These are phyloP conservation scores for Lobosporangium transversale DNA, from an alignment of 192 early-diverging fungal species.

Conservation along the genomic window DNA sequence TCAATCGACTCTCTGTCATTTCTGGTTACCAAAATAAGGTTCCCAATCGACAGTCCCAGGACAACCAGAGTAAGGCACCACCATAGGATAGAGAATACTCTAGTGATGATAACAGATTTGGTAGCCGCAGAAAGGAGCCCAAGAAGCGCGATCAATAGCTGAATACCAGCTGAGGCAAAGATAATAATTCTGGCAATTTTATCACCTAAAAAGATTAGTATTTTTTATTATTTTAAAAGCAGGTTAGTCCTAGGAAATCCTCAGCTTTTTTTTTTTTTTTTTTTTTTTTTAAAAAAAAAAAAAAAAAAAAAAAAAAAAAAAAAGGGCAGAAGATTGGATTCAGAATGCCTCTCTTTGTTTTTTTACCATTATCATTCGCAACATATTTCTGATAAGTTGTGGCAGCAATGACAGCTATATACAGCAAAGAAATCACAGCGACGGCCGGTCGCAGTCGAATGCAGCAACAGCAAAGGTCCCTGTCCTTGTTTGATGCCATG, in stretches of 20 bases:
- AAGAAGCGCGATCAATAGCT: conserved; percentile 26
- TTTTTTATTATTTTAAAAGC: not conserved
- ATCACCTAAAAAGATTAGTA: conserved; percentile 19
- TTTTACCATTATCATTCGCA: conserved; percentile 37
- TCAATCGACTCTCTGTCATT: conserved; percentile 25
- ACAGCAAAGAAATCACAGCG: conserved; percentile 28
- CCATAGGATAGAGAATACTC: conserved; percentile 20
- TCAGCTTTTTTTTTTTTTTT: too few species aligned
- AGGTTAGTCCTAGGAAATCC: not conserved
- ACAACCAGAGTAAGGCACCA: conserved; percentile 33
- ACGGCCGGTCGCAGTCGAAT: conserved; percentile 28
- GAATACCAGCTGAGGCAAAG: conserved; percentile 22
- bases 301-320: not conserved
- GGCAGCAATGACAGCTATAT: conserved; percentile 28
- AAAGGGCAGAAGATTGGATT: not conserved
- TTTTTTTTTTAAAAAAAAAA: not conserved
- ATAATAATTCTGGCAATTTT: conserved; percentile 30
- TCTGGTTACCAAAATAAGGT: conserved; percentile 15
- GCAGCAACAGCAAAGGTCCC: conserved; percentile 50
- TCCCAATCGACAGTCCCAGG: conserved; percentile 34
- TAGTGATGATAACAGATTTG: conserved; percentile 33
- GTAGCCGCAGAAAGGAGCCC: conserved; percentile 32
- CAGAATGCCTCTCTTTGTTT: not conserved
- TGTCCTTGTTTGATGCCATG: conserved; percentile 11
- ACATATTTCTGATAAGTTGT: conserved; percentile 48